Evolutionary conservation across 345 rosid genomes (phyloP).

Genomic region (Dipteronia dyeriana): DNA sequence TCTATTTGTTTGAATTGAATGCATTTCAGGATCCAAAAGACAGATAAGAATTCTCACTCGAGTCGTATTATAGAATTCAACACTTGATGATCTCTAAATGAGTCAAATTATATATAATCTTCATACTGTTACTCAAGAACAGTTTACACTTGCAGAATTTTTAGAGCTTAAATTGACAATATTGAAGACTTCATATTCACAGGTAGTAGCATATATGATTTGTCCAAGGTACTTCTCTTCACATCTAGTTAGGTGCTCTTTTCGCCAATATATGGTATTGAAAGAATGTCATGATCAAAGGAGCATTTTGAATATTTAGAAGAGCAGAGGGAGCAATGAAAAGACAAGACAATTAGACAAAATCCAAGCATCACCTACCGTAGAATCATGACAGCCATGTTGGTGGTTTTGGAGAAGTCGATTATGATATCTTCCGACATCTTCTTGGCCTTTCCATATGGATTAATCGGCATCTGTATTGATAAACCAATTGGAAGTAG

Average conservation of each 20-base stretch:
- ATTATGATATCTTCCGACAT: slow-evolving; percentile 72
- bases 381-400: slow-evolving; percentile 68
- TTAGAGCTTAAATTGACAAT: no score
- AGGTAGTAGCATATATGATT: neutral
- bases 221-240: neutral
- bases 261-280: neutral
- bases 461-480: slow-evolving; percentile 53
- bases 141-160: no score
- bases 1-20: no score
- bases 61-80: neutral
- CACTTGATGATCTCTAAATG: neutral
- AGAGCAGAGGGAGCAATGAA: neutral
- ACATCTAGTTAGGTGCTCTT: neutral
- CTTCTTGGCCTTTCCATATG: slow-evolving; percentile 73
- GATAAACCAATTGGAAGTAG: neutral
- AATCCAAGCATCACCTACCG: slow-evolving; percentile 36
- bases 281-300: neutral
- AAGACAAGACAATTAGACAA: neutral
- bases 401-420: slow-evolving; percentile 59
- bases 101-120: no score
- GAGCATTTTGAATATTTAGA: neutral
- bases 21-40: no score
- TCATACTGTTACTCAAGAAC: no score
- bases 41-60: neutral
- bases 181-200: neutral